Evolutionary conservation across 2,329 filamentous ascomycete genomes (phyloP).

Genomic region (Cytospora paraplurivora): DNA sequence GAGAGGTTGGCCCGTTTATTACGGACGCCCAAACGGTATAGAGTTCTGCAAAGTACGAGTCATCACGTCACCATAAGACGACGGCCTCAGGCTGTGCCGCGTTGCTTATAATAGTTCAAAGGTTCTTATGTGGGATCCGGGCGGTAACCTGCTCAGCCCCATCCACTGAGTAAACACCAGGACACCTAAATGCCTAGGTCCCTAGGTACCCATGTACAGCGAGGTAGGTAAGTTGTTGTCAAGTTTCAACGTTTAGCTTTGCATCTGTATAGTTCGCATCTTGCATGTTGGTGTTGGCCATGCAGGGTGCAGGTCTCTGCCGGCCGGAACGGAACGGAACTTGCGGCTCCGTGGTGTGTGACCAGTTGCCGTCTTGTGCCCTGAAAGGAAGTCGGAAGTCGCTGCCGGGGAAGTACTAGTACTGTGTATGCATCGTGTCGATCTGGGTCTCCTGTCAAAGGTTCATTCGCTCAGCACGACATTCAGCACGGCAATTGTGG

Average conservation of each 20-base stretch:
- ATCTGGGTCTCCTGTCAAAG: neutral
- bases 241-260: too few relatives aligned
- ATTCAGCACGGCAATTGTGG: conserved; percentile 20
- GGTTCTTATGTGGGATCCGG: too few relatives aligned
- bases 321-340: conserved; percentile 6
- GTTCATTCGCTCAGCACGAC: conserved; percentile 17
- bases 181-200: too few relatives aligned
- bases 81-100: too few relatives aligned
- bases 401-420: conserved; percentile 11
- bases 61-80: too few relatives aligned
- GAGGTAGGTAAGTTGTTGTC: too few relatives aligned
- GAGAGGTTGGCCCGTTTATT: neutral
- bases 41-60: too few relatives aligned
- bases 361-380: neutral
- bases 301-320: neutral
- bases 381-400: conserved; percentile 13
- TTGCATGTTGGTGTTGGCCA: neutral
- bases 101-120: too few relatives aligned
- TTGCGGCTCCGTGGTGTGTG: conserved; percentile 7
- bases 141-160: too few relatives aligned
- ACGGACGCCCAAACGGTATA: neutral
- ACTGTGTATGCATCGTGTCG: conserved; percentile 2
- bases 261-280: too few relatives aligned
- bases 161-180: too few relatives aligned
- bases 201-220: too few relatives aligned